Evolutionary conservation across 768 basidiomycete species (phyloP), one percentile per base, ranked within the genome.

Genomic region (Russula foetens): DNA sequence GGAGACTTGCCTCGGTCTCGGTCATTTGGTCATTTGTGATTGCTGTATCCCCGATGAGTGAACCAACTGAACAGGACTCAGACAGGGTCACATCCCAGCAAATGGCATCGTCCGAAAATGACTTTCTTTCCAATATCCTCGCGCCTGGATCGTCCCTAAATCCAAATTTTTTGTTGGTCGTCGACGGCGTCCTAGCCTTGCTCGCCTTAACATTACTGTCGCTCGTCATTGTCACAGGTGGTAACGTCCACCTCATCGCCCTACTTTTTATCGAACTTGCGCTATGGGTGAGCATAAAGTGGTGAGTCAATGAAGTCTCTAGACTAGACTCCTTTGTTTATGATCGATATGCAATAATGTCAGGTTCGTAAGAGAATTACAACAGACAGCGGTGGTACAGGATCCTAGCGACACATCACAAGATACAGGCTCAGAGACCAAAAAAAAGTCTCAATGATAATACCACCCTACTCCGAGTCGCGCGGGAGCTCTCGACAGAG

Each of bases 271-370:
- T 93, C 60, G 84, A 85, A 67, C 67, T 84, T 15, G 80, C 77
- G 31, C 74, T 93, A 31, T 92, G 89, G 90, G 85, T 75, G 31
- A 90, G 85, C 65, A 77, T 91, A 0, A 91, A 92, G 73, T 92
- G 90, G 91, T 88, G 71, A 59, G 79, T 41, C 48, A 55, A 46
- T 48, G 24, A 39, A 57, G 26, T 61, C 15, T 33, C 46, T 41
- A 24, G n/a, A n/a, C n/a, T n/a, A n/a, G n/a, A 43, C 33, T 6
- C 29, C 6, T 39, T n/a, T 48, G 12, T 4, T 23, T 3, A 41
- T 56, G 23, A 8, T 12, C 29, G 14, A 50, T 58, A 49, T 41
- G 38, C 33, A 7, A 59, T 35, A 48, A 65, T 53, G 54, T 44
- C 66, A 66, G 62, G 11, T 33, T 33, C 11, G 31, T 41, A 11